These are phyloP conservation scores for Mycena rebaudengoi DNA, from an alignment of 768 basidiomycete species.

Conservation along the genomic window DNA sequence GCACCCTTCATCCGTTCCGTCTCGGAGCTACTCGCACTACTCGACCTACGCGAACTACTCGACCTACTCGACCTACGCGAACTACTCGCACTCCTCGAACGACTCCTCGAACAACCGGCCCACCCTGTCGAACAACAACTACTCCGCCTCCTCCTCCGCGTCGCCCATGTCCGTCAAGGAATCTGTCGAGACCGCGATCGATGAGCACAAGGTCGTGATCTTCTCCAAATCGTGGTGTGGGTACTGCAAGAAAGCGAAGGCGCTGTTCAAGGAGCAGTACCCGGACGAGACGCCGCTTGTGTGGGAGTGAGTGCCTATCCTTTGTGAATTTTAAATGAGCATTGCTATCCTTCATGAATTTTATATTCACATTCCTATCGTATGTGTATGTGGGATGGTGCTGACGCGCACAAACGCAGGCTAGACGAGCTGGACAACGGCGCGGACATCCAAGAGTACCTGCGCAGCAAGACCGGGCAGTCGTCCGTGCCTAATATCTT, in stretches of 20 bases:
- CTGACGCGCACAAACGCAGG: too few relatives aligned
- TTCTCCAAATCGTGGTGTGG: conserved; percentile 55
- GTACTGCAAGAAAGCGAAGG: conserved; percentile 47
- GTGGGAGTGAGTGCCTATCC: conserved; percentile 40
- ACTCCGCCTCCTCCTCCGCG: conserved; percentile 19
- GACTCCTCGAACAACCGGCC: too few relatives aligned
- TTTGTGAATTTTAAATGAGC: neutral
- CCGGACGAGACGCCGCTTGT: conserved; percentile 36
- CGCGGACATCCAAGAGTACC: conserved; percentile 59
- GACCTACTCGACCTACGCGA: too few relatives aligned
- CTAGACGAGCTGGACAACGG: conserved; percentile 57
- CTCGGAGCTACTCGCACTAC: too few relatives aligned
- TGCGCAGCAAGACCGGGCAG: conserved; percentile 57
- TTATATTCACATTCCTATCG: too few relatives aligned
- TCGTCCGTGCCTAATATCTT: conserved; percentile 67
- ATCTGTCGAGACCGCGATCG: conserved; percentile 42
- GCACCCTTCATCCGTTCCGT: too few relatives aligned
- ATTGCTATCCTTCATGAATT: too few relatives aligned
- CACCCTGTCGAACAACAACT: neutral
- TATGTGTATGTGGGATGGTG: too few relatives aligned
- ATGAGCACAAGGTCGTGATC: conserved; percentile 47
- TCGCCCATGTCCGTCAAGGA: conserved; percentile 19
- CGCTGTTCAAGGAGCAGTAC: conserved; percentile 37
- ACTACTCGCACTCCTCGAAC: too few relatives aligned
- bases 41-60: too few relatives aligned